Conservation (phyloP, 805 yeast species). For the Cyberlindnera saturnus region DNA sequence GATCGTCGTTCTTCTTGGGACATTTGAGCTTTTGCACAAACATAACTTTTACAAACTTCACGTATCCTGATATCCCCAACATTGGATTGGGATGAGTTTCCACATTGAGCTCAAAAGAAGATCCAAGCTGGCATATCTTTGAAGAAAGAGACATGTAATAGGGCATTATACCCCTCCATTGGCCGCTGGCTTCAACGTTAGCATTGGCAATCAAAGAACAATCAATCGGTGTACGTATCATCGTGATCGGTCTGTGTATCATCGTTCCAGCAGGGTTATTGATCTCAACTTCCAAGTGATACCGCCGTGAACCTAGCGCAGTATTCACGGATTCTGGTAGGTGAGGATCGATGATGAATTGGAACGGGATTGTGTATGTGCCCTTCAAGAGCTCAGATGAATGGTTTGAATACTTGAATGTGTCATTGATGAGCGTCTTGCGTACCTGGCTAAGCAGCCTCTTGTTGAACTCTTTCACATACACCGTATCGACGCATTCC, state of each 20-base stretch:
- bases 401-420: conserved; percentile 5
- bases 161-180: conserved; percentile 14
- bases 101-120: conserved; percentile 4
- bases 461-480: background rate
- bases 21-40: conserved; percentile 15
- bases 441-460: conserved; percentile 3
- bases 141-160: conserved; percentile 13
- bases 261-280: background rate
- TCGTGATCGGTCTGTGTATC: conserved; percentile 2
- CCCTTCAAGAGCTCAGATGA: conserved; percentile 10
- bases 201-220: conserved; percentile 10
- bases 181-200: conserved; percentile 7
- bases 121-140: conserved; percentile 13
- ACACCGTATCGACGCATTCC: conserved; percentile 6
- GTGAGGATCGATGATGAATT: conserved; percentile 15
- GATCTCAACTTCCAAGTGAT: conserved; percentile 11
- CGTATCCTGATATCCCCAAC: background rate
- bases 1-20: background rate
- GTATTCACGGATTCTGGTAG: conserved; percentile 15
- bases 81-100: conserved; percentile 4
- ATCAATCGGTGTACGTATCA: conserved; percentile 14
- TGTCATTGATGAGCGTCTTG: conserved; percentile 10
- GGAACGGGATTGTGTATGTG: conserved; percentile 18
- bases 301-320: conserved; percentile 10
- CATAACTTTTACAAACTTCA: conserved; percentile 10